Evolutionary conservation across 306 rosid species (phyloP).

Genomic region (Lathyrus aphaca): DNA sequence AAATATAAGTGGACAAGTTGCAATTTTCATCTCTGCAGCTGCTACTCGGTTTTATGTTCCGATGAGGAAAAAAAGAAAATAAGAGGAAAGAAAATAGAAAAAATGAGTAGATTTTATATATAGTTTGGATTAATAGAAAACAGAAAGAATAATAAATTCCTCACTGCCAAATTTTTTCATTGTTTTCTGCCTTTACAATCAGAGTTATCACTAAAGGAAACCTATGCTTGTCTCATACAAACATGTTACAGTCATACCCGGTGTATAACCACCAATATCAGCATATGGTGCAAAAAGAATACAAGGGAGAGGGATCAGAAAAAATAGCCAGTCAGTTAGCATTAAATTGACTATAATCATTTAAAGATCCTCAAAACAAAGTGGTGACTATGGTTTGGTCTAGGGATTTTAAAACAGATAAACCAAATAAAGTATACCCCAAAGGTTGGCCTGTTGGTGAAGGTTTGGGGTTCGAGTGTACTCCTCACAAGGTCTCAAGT

Average conservation of each 20-base stretch:
- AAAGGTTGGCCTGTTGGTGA: too few relatives aligned
- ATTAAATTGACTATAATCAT: constrained; percentile 6
- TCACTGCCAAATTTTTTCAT: background rate
- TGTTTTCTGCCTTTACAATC: constrained; percentile 5
- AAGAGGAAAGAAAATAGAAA: background rate
- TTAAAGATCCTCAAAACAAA: background rate
- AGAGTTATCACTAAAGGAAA: background rate
- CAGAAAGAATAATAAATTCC: background rate
- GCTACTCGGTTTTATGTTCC: constrained; percentile 10
- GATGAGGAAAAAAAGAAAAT: background rate
- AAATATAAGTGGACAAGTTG: constrained; percentile 8
- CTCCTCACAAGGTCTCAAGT: too few relatives aligned
- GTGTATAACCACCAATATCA: background rate
- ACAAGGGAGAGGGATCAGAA: background rate
- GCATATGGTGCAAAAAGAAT: constrained; percentile 1
- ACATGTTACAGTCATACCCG: background rate
- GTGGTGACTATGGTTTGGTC: constrained; percentile 2
- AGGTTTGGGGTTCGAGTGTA: too few relatives aligned
- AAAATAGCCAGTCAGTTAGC: background rate
- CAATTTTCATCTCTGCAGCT: constrained; percentile 6
- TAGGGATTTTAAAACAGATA: constrained; percentile 14
- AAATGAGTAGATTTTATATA: background rate
- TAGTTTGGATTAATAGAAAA: background rate
- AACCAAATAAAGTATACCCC: constrained; percentile 9
- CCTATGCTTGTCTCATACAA: constrained; percentile 2